These are phyloP conservation scores for Calocybe gambosa DNA, from an alignment of 1,284 basidiomycete species.

Conservation along the genomic window DNA sequence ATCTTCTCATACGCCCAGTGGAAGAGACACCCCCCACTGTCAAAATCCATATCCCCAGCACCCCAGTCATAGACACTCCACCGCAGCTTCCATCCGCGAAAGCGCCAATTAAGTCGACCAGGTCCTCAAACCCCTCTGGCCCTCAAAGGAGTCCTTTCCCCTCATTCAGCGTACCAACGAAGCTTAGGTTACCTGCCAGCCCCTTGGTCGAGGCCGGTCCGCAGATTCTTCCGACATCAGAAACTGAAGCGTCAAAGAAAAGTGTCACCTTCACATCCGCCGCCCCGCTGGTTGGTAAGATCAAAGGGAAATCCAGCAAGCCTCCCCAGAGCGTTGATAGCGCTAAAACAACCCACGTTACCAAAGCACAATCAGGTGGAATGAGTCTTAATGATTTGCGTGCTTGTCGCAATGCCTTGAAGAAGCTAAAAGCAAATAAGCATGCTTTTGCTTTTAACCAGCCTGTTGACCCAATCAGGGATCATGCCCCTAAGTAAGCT, in stretches of 20 bases:
- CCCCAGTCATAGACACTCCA: slow-evolving; percentile 58
- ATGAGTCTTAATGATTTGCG: slow-evolving; percentile 79
- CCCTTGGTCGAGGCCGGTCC: slow-evolving; percentile 22
- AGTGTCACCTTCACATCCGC: slow-evolving; percentile 28
- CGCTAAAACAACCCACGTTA: slow-evolving; percentile 40
- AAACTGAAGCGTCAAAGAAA: slow-evolving; percentile 24
- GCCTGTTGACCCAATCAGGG: slow-evolving; percentile 87
- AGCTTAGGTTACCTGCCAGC: slow-evolving; percentile 41
- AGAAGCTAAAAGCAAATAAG: slow-evolving; percentile 75
- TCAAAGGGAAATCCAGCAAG: slow-evolving; percentile 20
- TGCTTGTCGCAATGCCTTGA: slow-evolving; percentile 75
- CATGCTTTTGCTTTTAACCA: slow-evolving; percentile 71
- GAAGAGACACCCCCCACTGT: slow-evolving; percentile 85
- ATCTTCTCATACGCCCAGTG: slow-evolving; percentile 78
- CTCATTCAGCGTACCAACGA: slow-evolving; percentile 41
- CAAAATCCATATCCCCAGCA: slow-evolving; percentile 78
- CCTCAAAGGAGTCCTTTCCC: slow-evolving; percentile 38
- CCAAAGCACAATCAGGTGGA: slow-evolving; percentile 74
- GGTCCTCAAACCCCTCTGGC: slow-evolving; percentile 37
- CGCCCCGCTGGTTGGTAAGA: slow-evolving; percentile 30
- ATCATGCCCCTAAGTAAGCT: slow-evolving; percentile 76
- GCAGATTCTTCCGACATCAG: slow-evolving; percentile 22
- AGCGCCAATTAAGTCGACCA: slow-evolving; percentile 36
- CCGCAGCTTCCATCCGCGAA: slow-evolving; percentile 51
- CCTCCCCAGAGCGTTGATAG: slow-evolving; percentile 24